Base-by-base conservation (phyloP, 192 early-diverging fungal genomes). In the Coemansia sp. region DNA sequence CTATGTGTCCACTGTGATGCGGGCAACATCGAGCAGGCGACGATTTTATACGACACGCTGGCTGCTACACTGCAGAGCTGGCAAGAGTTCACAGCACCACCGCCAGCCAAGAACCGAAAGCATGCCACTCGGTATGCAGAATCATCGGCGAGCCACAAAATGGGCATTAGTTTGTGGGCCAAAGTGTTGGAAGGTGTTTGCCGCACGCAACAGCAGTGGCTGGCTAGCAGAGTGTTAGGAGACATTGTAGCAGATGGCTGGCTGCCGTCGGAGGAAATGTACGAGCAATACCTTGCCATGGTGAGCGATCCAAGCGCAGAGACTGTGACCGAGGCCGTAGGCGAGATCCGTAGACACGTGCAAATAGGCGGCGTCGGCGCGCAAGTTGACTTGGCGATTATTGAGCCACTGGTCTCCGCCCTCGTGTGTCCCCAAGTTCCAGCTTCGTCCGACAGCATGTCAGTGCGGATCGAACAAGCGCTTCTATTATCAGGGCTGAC, bases 1-100 rank as follows among this genome's bases (percentile, higher is more conserved):
- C 66, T 83, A 61, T 22, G 31, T n/a, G 53, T 63, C 3, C 53
- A 78, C 39, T 61, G 70, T 34, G 64, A 40, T 55, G 73, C 70
- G 1, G 70, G 70, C n/a, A 69, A 75, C 24, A 24, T 55, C 18
- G 81, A 83, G 22, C 72, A 75, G 38, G 58, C 73, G 24, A 70
- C 70, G 13, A 52, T 83, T 36, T 49, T 75, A 22, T 78, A 83
- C 55, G 81, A 83, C 27, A 53, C 76, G 5, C 47, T 75, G 44
- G 49, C 72, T 29, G 62, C 63, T 13, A 68, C 66, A 5, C n/a
- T 74, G 11, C 58, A 44, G 44, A 43, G 36, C 15, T 44, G 24
- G 29, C n/a, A 44, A 40, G 47, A 70, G 18, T 29, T 20, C 16
- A 13, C 33, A 8, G 13, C 24, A 16, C 38, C 16, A 40, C 29